Evolutionary conservation across 495 filamentous ascomycete genomes (phyloP).

Genomic region (Talaromyces borbonicus): DNA sequence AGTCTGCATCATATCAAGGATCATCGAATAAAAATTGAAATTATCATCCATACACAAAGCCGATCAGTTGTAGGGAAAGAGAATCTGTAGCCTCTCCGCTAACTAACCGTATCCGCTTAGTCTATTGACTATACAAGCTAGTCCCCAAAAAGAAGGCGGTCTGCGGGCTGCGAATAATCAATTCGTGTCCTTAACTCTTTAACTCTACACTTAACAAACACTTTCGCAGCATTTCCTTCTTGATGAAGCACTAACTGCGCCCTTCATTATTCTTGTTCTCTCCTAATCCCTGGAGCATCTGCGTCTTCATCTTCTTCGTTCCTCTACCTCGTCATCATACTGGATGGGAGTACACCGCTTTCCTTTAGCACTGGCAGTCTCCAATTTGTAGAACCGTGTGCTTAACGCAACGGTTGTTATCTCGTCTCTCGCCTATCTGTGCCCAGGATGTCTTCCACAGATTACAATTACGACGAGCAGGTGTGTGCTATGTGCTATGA

Average conservation of each 20-base stretch:
- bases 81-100: too few relatives aligned
- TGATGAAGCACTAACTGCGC: too few relatives aligned
- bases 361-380: background rate
- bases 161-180: conserved; percentile 7
- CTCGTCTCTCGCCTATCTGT: background rate
- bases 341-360: background rate
- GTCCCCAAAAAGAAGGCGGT: conserved; percentile 19
- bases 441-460: conserved; percentile 75
- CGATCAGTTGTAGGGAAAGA: too few relatives aligned
- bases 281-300: too few relatives aligned
- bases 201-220: too few relatives aligned
- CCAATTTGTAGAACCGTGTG: background rate
- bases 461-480: conserved; percentile 97
- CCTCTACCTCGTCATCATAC: too few relatives aligned
- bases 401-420: background rate
- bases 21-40: background rate
- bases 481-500: too few relatives aligned
- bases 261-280: too few relatives aligned
- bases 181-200: conserved; percentile 10
- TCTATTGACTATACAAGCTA: background rate
- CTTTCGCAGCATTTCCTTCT: too few relatives aligned
- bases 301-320: too few relatives aligned
- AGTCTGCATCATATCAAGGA: background rate
- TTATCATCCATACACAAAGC: too few relatives aligned
- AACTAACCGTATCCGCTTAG: too few relatives aligned